A percentile compares a stretch with the other conserved stretches of the same genome.
Evolutionary conservation across 2,329 filamentous ascomycete genomes (phyloP).

Genomic region (Ophiognomonia clavigignenti-juglandacearum): DNA sequence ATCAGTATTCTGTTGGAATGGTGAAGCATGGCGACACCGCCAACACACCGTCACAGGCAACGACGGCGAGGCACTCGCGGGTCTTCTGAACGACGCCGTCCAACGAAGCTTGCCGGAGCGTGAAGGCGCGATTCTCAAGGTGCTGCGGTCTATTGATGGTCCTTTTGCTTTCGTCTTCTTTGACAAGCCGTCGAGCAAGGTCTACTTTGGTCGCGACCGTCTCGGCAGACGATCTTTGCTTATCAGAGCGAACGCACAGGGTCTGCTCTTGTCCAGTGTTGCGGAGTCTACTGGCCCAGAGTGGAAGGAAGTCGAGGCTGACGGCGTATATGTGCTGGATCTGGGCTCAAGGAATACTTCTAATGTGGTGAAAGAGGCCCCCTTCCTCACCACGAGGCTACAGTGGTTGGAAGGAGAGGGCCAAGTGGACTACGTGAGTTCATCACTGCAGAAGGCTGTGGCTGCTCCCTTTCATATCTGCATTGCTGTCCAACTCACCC

Average conservation of each 20-base stretch:
- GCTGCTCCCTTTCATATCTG: conserved; percentile 13
- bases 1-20: conserved; percentile 90
- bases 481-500: conserved; percentile 36
- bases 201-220: conserved; percentile 85
- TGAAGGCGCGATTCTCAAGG: conserved; percentile 38
- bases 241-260: conserved; percentile 38
- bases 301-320: conserved; percentile 80
- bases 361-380: not conserved
- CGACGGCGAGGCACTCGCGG: conserved; percentile 69
- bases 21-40: conserved; percentile 81
- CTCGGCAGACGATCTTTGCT: conserved; percentile 83
- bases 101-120: conserved; percentile 18
- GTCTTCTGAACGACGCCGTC: conserved; percentile 46
- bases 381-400: conserved; percentile 17
- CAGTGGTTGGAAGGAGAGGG: conserved; percentile 30
- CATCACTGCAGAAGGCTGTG: not conserved
- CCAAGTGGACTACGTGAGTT: conserved; percentile 40
- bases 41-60: conserved; percentile 61
- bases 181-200: conserved; percentile 52
- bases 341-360: conserved; percentile 28
- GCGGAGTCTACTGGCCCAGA: conserved; percentile 45
- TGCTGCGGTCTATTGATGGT: conserved; percentile 62
- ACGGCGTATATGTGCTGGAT: conserved; percentile 71
- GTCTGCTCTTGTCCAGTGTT: conserved; percentile 66
- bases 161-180: conserved; percentile 89